Evolutionary conservation across 1,284 basidiomycete genomes (phyloP), one percentile per base, ranked within the genome.

Genomic region (Cutaneotrichosporon cavernicola): DNA sequence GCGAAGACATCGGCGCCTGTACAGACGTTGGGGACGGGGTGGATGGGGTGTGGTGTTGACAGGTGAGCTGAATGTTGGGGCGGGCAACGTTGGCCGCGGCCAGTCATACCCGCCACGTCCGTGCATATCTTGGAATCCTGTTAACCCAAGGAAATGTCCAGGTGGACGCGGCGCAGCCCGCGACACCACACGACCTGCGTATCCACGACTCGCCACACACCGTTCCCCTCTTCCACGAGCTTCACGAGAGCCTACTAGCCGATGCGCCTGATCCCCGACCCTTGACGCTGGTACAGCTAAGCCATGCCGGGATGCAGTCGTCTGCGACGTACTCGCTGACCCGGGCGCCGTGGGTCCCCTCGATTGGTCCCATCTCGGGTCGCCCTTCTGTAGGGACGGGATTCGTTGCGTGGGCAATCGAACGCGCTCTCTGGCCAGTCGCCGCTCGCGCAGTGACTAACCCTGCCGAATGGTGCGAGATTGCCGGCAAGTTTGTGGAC

Each of bases 31-130:
- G 93, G 86, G 88, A 0, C 76, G 82, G 46, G 86, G 88, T 5
- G 85, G 85, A 22, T 97, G 92, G 92, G 95, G 92, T 0, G 90
- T 97, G 82, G 82, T 97, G 61, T 82, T 96, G 58, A 93, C 94
- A 0, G 93, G 83, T 83, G 21, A 46, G 56, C 31, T 16, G 11
- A 14, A 14, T 18, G 21, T 13, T 40, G 21, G 26, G 5, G n/a
- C 46, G 30, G 51, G 56, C 38, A 43, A 50, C 49, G 14, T 50
- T 14, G 31, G 13, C 51, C 26, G 51, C 30, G 51, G n/a, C 26
- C 57, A n/a, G 43, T 13, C 30, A n/a, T 50, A 22, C 13, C 26
- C 36, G 21, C 2, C n/a, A 6, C 36, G 36, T 36, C 38, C 38
- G 38, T 40, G 38, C 38, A 16, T 26, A 26, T 8, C 34, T 13